Percentiles rank a stretch among this genome's conserved stretches.
These are phyloP conservation scores for Xylaria sp. DNA, from an alignment of 2,329 filamentous ascomycete genomes.

Conservation along the genomic window DNA sequence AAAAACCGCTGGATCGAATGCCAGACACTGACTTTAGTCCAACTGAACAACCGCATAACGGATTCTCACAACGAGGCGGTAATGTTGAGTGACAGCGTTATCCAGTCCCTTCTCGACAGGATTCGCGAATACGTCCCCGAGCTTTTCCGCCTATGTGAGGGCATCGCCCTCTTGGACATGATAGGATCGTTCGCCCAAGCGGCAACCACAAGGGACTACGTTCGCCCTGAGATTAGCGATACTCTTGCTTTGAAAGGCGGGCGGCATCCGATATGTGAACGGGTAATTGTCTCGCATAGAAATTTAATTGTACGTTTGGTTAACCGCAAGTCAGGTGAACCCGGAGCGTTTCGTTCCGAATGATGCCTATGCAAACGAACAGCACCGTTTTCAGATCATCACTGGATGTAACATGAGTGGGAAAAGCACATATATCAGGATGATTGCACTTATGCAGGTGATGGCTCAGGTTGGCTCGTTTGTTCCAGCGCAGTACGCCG, in stretches of 20 bases:
- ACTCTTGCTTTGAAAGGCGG: conserved; percentile 68
- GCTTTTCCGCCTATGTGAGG: conserved; percentile 81
- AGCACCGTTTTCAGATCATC: conserved; percentile 83
- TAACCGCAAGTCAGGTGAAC: conserved; percentile 45
- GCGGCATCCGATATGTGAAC: conserved; percentile 74
- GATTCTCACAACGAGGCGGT: conserved; percentile 82
- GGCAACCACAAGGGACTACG: conserved; percentile 55
- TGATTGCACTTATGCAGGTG: conserved; percentile 74
- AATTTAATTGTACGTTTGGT: neutral
- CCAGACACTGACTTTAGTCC: conserved; percentile 77
- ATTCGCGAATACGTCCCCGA: conserved; percentile 65
- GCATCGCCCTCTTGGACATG: conserved; percentile 84
- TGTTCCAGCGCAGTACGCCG: conserved; percentile 78
- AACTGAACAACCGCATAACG: conserved; percentile 70
- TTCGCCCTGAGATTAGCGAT: conserved; percentile 62
- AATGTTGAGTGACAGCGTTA: conserved; percentile 70
- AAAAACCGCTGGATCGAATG: conserved; percentile 78
- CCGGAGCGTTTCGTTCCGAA: conserved; percentile 73
- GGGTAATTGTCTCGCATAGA: conserved; percentile 34
- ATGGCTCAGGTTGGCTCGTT: conserved; percentile 95
- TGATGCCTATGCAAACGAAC: conserved; percentile 76
- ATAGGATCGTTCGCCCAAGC: conserved; percentile 70
- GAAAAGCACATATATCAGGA: conserved; percentile 91
- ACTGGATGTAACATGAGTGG: conserved; percentile 98
- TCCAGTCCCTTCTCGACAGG: conserved; percentile 66